Base-by-base conservation (phyloP, 805 yeast genomes). In the Jamesozyma spencerorum region DNA sequence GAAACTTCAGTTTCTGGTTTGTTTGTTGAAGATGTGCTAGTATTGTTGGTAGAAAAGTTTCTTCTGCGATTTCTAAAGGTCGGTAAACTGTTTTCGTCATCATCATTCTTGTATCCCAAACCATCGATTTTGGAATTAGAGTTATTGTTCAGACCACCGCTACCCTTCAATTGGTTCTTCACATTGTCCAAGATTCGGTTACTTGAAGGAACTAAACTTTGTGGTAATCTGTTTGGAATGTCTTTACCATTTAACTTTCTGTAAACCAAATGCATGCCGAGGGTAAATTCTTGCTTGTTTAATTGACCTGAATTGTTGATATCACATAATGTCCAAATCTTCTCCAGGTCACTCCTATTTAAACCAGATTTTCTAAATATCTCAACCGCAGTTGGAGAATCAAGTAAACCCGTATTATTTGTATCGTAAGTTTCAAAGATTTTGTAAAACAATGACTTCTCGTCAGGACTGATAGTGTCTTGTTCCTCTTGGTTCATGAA, bases 241-340 rank as follows among this genome's bases (percentile, higher is more conserved):
- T 82, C 85, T 47, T 75, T 77, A 2, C 97, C 97, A 55, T 87
- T 88, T 57, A 90, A 67, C 47, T 90, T 75, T 60, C 96, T 76
- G 64, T 92, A 90, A 34, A 90, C 90, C 44, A 90, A 70, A 69
- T 94, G 97, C 97, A 90, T 92, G 26, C 97, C 97, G 28, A 92
- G 87, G 0, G 95, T 82, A 66, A 90, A 92, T 60, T 86, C 95
- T 58, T 90, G 96, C 53, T 77, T 79, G 58, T 85, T 84, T 49
- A 90, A 75, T 56, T 75, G 78, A 4, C 97, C 96, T 41, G 81
- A 72, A 59, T 87, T 83, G 41, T 80, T 79, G 13, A 80, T 74
- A 59, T 92, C 97, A 41, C 88, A 76, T 49, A 90, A 70, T 37
- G 77, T 84, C 98, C 98, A 90, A 47, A 92, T 87, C 32, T 79